phyloP scores from a whole-genome alignment of 139 green algal genomes.

The Edaphochlamys debaryana region DNA sequence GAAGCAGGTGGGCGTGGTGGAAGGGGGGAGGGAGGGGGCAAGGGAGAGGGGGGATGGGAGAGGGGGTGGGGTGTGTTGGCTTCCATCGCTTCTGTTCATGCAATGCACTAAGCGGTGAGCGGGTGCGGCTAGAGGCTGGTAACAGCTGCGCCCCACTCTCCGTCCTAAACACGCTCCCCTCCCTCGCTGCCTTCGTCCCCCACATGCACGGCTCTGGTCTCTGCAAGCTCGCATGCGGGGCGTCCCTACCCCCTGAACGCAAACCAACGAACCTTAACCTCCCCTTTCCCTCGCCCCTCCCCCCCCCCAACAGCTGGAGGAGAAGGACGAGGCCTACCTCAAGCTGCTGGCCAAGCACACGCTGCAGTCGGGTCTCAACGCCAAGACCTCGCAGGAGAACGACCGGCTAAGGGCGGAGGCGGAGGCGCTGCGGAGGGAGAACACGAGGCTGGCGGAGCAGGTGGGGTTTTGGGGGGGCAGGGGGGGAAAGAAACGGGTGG shows the following conservation, averaged over 20 bases:
- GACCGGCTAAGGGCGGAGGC: conserved; percentile 22
- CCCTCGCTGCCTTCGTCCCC: too few relatives aligned
- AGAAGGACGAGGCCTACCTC: conserved; percentile 50
- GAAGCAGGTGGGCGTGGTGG: conserved; percentile 21
- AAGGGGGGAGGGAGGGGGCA: not conserved
- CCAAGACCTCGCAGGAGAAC: conserved; percentile 44
- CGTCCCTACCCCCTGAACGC: not conserved
- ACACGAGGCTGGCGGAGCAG: conserved; percentile 46
- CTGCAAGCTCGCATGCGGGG: too few relatives aligned
- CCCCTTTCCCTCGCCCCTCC: not conserved
- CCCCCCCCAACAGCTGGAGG: conserved; percentile 14
- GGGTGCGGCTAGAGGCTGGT: not conserved
- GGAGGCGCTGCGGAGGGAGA: conserved; percentile 37
- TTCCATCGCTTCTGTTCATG: too few relatives aligned
- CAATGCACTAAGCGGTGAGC: too few relatives aligned
- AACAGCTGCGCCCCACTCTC: not conserved
- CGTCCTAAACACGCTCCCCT: too few relatives aligned
- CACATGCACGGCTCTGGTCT: too few relatives aligned
- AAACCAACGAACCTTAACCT: not conserved
- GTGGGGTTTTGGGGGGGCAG: not conserved
- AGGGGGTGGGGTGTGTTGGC: not conserved
- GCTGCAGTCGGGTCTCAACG: conserved; percentile 36
- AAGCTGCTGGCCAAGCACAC: conserved; percentile 57
- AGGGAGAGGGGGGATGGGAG: not conserved
- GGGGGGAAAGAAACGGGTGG: too few relatives aligned